These are phyloP conservation scores for Tolypocladium cylindrosporum DNA, from an alignment of 2,329 filamentous ascomycete species.

Conservation along the genomic window DNA sequence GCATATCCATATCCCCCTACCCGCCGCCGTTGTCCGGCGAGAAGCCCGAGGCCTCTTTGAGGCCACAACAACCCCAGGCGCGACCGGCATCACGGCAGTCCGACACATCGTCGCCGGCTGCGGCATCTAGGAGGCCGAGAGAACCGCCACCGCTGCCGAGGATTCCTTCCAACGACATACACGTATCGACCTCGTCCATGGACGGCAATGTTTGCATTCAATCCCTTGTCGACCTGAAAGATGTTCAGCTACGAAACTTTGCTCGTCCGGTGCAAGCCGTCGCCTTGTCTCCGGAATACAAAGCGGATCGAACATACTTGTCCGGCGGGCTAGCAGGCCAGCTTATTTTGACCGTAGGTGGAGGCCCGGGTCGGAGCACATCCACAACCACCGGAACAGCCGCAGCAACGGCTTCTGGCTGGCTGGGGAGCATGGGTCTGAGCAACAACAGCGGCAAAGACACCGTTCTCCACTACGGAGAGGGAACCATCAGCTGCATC, in stretches of 20 bases:
- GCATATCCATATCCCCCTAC: conserved; percentile 81
- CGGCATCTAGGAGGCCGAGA: conserved; percentile 38
- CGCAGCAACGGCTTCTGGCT: conserved; percentile 74
- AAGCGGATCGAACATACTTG: conserved; percentile 76
- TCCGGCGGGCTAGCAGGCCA: conserved; percentile 85
- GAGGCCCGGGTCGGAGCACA: conserved; percentile 69
- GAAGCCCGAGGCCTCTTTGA: conserved; percentile 29
- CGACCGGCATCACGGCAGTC: conserved; percentile 19
- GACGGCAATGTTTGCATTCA: conserved; percentile 93
- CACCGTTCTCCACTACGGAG: conserved; percentile 78
- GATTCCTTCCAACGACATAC: conserved; percentile 80
- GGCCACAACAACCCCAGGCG: conserved; percentile 23
- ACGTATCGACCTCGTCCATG: conserved; percentile 86
- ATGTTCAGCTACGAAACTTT: conserved; percentile 88
- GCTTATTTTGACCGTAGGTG: conserved; percentile 76
- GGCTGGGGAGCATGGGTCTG: conserved; percentile 82
- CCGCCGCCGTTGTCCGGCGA: conserved; percentile 45
- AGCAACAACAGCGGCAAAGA: conserved; percentile 73
- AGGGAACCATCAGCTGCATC: conserved; percentile 82
- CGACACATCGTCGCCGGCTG: conserved; percentile 36
- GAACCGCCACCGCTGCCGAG: conserved; percentile 53
- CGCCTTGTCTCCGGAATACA: conserved; percentile 90
- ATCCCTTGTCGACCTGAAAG: conserved; percentile 76
- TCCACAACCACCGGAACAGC: conserved; percentile 81
- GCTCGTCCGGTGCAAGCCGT: conserved; percentile 86